Evolutionary conservation across 1,284 basidiomycete genomes (phyloP).

Genomic region (Polyporus tsugae): DNA sequence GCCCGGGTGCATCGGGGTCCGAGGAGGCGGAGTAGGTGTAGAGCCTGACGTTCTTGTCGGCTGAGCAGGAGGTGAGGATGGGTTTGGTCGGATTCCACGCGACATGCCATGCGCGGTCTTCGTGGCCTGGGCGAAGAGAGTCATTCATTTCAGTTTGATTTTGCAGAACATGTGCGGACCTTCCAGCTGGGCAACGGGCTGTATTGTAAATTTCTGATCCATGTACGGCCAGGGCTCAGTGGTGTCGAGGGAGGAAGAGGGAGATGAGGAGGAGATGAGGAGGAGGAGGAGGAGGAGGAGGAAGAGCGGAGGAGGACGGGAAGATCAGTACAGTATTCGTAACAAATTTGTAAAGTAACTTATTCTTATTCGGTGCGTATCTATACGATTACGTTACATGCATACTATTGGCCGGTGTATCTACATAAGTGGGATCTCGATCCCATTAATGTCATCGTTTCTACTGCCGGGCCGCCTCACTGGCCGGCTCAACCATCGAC

Average conservation of each 20-base stretch:
- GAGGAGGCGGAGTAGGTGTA: constrained; percentile 69
- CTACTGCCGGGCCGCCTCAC: neutral
- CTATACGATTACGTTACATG: no score
- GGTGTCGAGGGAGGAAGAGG: neutral
- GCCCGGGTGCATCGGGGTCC: constrained; percentile 31
- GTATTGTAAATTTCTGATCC: constrained; percentile 9
- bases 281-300: no score
- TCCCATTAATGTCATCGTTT: neutral
- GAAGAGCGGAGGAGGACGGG: no score
- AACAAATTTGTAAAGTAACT: no score
- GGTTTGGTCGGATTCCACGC: constrained; percentile 92
- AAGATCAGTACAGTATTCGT: no score
- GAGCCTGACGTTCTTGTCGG: constrained; percentile 91
- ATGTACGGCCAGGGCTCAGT: neutral
- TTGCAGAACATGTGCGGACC: constrained; percentile 15
- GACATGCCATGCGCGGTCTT: constrained; percentile 88
- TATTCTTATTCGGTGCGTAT: no score
- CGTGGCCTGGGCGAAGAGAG: constrained; percentile 64
- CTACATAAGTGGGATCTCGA: neutral
- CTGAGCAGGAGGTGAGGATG: constrained; percentile 91
- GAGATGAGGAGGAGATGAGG: neutral
- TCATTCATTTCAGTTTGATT: neutral
- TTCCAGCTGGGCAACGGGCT: constrained; percentile 9
- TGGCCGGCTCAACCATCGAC: neutral
- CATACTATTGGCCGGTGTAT: no score